Evolutionary conservation across 2,329 filamentous ascomycete genomes (phyloP).

Genomic region (Tricladium varicosporioides): DNA sequence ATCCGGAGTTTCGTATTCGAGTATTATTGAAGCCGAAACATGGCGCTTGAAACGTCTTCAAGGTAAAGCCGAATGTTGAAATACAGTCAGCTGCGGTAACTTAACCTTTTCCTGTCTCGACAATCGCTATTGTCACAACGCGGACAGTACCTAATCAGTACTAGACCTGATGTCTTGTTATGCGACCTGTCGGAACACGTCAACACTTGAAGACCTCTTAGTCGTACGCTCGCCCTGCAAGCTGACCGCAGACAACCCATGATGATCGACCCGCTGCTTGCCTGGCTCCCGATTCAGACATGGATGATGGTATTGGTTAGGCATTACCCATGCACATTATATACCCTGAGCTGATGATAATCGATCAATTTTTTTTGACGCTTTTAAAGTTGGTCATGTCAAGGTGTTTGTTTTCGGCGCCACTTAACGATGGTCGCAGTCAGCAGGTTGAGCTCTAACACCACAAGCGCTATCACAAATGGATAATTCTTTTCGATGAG

Average conservation of each 20-base stretch:
- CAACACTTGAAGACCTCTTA: conserved; percentile 9
- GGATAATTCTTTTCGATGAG: neutral
- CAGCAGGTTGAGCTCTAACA: neutral
- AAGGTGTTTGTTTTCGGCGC: no score
- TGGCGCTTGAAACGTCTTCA: neutral
- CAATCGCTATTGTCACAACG: conserved; percentile 5
- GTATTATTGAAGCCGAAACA: neutral
- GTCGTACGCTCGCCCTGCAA: conserved; percentile 11
- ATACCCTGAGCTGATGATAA: conserved; percentile 21
- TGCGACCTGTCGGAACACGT: conserved; percentile 14
- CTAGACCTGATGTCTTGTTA: neutral
- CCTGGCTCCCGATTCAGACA: conserved; percentile 15
- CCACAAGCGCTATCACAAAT: neutral
- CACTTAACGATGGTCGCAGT: neutral
- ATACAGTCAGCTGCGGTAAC: conserved; percentile 24
- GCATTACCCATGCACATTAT: conserved; percentile 8
- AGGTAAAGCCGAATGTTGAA: conserved; percentile 5
- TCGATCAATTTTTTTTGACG: conserved; percentile 18
- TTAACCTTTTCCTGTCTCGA: conserved; percentile 4
- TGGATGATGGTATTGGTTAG: conserved; percentile 20
- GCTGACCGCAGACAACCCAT: conserved; percentile 21
- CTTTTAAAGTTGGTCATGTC: conserved; percentile 16
- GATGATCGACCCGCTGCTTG: conserved; percentile 24
- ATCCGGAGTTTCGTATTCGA: no score
- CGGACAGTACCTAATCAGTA: conserved; percentile 6